Conservation (phyloP, 495 filamentous ascomycete species). For the Podospora bellae-mahoneyi region DNA sequence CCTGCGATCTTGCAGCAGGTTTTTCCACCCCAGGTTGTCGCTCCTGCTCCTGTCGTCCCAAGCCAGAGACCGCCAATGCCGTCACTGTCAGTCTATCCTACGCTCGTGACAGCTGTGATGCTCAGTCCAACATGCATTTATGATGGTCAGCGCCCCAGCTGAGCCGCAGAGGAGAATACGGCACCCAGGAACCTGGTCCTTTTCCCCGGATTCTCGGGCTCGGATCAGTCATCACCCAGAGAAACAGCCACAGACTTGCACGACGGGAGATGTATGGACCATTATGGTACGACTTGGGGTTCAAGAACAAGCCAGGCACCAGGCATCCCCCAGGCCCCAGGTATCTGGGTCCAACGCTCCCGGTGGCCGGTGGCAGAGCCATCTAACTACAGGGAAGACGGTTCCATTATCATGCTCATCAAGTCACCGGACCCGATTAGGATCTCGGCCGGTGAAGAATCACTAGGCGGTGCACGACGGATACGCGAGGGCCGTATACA, state of each 20-base stretch:
- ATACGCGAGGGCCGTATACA: conserved; percentile 1
- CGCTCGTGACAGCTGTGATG: background rate
- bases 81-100: background rate
- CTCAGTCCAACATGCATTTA: background rate
- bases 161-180: background rate
- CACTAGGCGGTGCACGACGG: background rate
- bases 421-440: conserved; percentile 1
- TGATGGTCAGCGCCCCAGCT: background rate
- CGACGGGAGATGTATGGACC: background rate
- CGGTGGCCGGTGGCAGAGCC: background rate
- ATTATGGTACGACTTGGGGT: background rate
- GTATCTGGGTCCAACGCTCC: background rate
- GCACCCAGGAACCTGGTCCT: background rate
- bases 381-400: background rate
- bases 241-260: background rate
- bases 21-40: background rate
- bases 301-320: background rate
- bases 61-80: background rate
- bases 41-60: background rate
- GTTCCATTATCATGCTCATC: background rate
- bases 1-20: background rate
- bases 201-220: conserved; percentile 6
- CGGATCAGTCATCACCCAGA: conserved; percentile 4
- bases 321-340: background rate
- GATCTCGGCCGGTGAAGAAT: background rate